phyloP scores from a whole-genome alignment of 2,329 filamentous ascomycete genomes.

The Curvularia sp. region DNA sequence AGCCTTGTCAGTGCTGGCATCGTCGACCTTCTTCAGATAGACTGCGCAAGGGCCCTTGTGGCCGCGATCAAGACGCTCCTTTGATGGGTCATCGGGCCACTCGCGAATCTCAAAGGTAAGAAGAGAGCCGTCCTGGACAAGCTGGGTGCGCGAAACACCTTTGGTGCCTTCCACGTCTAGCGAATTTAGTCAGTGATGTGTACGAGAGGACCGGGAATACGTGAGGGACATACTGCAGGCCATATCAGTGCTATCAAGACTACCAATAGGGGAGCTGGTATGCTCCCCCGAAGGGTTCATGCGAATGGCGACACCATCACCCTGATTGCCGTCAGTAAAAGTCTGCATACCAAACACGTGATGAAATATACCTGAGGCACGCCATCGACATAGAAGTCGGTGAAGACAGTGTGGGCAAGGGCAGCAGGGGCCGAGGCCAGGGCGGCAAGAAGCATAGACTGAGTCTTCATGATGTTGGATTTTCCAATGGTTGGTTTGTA shows the following conservation, averaged over 20 bases:
- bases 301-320: slow-evolving; percentile 74
- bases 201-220: no score
- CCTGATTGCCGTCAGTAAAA: slow-evolving; percentile 55
- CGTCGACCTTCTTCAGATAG: slow-evolving; percentile 73
- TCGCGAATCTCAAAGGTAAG: slow-evolving; percentile 73
- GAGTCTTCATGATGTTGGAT: slow-evolving; percentile 44
- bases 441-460: slow-evolving; percentile 42
- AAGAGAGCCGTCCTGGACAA: slow-evolving; percentile 59
- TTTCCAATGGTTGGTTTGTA: not conserved
- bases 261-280: slow-evolving; percentile 65
- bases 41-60: slow-evolving; percentile 75
- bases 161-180: slow-evolving; percentile 58
- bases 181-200: slow-evolving; percentile 20
- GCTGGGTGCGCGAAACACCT: slow-evolving; percentile 59
- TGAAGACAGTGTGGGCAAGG: slow-evolving; percentile 49
- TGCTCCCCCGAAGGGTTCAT: slow-evolving; percentile 64
- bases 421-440: slow-evolving; percentile 44
- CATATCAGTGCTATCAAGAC: slow-evolving; percentile 68
- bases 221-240: slow-evolving; percentile 67
- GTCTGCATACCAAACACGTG: not conserved
- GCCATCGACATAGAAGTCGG: slow-evolving; percentile 47
- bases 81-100: slow-evolving; percentile 63
- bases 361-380: slow-evolving; percentile 35
- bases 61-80: slow-evolving; percentile 65
- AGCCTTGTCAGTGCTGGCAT: slow-evolving; percentile 60